These are phyloP conservation scores for Actinidia polygama DNA, from an alignment of 179 eudicot genomes.

Conservation along the genomic window DNA sequence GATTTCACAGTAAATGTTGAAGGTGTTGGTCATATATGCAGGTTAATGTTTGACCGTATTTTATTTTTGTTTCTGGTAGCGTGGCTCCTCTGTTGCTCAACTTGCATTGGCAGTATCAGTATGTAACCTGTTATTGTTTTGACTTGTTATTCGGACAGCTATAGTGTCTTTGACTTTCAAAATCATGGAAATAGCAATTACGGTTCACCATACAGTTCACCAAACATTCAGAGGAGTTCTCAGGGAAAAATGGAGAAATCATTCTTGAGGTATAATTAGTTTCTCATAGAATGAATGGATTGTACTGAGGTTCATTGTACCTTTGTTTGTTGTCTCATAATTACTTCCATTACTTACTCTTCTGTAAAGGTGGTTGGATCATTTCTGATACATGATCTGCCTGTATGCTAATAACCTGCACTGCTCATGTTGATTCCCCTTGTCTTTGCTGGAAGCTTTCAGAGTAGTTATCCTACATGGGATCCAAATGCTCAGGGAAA, in stretches of 20 bases:
- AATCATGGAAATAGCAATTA: conserved; percentile 84
- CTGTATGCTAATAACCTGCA: neutral
- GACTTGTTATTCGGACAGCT: conserved; percentile 49
- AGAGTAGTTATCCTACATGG: conserved; percentile 84
- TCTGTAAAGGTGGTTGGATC: neutral
- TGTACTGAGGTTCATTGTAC: neutral
- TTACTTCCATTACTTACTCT: neutral
- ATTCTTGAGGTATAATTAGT: conserved; percentile 72
- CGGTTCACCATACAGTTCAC: conserved; percentile 67
- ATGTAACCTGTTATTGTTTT: neutral
- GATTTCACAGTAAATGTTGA: conserved; percentile 83
- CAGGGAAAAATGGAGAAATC: conserved; percentile 99
- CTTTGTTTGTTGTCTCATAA: neutral
- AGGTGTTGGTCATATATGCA: conserved; percentile 97
- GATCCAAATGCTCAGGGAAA: conserved; percentile 73
- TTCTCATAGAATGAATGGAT: neutral
- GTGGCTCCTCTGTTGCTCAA: neutral
- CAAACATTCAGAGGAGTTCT: conserved; percentile 72
- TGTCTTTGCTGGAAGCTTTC: conserved; percentile 61
- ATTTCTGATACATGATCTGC: neutral
- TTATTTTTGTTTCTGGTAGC: neutral
- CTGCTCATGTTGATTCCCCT: neutral
- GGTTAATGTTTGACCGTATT: conserved; percentile 40
- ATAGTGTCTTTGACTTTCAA: conserved; percentile 78
- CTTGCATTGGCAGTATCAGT: neutral